Conservation (phyloP, 495 filamentous ascomycete species). For the Pyronema omphalodes region DNA sequence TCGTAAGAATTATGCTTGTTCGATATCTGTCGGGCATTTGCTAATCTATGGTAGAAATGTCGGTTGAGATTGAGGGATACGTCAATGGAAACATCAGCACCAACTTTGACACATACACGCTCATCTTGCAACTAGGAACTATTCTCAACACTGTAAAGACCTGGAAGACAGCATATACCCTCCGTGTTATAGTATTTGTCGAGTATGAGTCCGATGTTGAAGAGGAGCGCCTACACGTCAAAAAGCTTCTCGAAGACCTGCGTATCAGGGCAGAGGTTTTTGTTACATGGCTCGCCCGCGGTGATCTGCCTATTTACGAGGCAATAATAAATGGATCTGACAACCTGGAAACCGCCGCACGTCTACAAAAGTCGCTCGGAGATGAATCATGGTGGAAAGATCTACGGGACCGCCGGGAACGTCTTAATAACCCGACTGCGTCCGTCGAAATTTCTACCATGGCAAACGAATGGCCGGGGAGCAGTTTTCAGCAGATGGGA, state of each 20-base stretch:
- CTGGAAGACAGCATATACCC: constrained; percentile 58
- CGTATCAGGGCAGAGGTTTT: constrained; percentile 62
- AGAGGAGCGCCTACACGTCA: constrained; percentile 57
- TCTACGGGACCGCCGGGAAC: constrained; percentile 28
- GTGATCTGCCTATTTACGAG: constrained; percentile 53
- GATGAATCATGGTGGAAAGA: constrained; percentile 74
- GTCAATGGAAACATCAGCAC: constrained; percentile 51
- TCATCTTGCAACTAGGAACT: constrained; percentile 71
- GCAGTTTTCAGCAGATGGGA: constrained; percentile 34
- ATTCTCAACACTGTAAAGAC: constrained; percentile 68
- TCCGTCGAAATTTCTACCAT: constrained; percentile 15
- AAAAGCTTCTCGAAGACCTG: constrained; percentile 57
- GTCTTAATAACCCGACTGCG: neutral
- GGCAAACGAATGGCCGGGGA: constrained; percentile 31
- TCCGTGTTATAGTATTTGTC: constrained; percentile 70
- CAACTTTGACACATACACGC: constrained; percentile 82
- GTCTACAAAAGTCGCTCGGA: constrained; percentile 28
- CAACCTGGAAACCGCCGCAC: constrained; percentile 37
- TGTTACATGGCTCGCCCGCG: constrained; percentile 68
- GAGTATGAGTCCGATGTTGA: constrained; percentile 74
- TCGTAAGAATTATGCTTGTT: neutral
- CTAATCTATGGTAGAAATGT: constrained; percentile 32
- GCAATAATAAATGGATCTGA: constrained; percentile 52
- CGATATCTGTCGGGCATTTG: neutral
- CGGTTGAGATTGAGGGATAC: constrained; percentile 50